Percentiles rank a stretch among this genome's conserved stretches.
These are phyloP conservation scores for Wolfiporia cocos DNA, from an alignment of 1,284 basidiomycete genomes.

Conservation along the genomic window DNA sequence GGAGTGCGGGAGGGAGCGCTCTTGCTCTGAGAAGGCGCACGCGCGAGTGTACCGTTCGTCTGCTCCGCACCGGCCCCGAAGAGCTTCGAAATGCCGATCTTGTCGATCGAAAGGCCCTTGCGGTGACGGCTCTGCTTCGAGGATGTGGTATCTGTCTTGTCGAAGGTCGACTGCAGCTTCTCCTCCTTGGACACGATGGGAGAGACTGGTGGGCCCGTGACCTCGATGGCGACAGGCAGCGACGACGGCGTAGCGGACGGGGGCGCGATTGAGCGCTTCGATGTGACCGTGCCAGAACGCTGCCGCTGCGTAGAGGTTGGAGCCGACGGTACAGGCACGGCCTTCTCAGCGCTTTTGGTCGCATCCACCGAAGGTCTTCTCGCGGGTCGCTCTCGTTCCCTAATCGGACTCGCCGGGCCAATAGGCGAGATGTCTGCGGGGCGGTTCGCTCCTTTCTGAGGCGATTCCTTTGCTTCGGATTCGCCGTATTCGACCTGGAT, in stretches of 20 bases:
- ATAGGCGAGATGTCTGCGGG: conserved; percentile 7
- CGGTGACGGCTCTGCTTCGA: conserved; percentile 43
- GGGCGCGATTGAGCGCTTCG: conserved; percentile 3
- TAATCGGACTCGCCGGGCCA: not conserved
- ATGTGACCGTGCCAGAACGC: conserved; percentile 12
- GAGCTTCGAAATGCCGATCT: conserved; percentile 66
- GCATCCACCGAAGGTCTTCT: conserved; percentile 27
- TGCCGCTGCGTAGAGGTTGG: conserved; percentile 20
- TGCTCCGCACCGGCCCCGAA: conserved; percentile 32
- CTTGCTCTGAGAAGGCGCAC: conserved; percentile 34
- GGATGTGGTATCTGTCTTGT: conserved; percentile 26
- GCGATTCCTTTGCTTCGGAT: conserved; percentile 25
- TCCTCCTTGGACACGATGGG: conserved; percentile 32
- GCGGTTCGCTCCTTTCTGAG: conserved; percentile 18
- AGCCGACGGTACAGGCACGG: conserved; percentile 24
- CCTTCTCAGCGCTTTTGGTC: conserved; percentile 27
- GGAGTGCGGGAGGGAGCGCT: conserved; percentile 16
- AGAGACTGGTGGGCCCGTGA: conserved; percentile 41
- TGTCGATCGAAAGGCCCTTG: conserved; percentile 66
- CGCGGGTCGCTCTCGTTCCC: conserved; percentile 11
- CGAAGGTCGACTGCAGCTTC: conserved; percentile 19
- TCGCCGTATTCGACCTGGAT: conserved; percentile 87
- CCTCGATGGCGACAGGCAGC: conserved; percentile 38
- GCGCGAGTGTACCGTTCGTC: conserved; percentile 25
- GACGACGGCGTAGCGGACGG: conserved; percentile 2